phyloP scores from a whole-genome alignment of 2,329 filamentous ascomycete species.

The Cytospora schulzeri region DNA sequence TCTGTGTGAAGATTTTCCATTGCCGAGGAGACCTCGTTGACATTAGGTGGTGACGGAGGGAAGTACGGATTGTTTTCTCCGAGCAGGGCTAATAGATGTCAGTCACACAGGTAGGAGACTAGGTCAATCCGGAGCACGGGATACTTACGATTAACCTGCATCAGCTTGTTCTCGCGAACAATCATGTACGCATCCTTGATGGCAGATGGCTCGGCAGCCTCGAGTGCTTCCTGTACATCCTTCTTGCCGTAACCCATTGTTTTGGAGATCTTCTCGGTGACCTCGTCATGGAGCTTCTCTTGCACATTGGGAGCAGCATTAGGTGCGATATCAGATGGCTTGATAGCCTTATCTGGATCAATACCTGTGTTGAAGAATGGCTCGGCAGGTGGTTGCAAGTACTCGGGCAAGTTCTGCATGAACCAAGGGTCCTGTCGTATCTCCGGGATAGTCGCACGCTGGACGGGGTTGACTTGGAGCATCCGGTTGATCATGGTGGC shows the following conservation, averaged over 20 bases:
- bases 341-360: constrained; percentile 88
- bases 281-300: constrained; percentile 86
- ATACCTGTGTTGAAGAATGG: constrained; percentile 94
- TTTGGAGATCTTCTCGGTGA: constrained; percentile 93
- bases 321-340: constrained; percentile 78
- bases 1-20: constrained; percentile 41
- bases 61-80: constrained; percentile 47
- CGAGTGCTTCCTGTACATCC: constrained; percentile 92
- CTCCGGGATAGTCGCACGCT: constrained; percentile 90
- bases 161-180: constrained; percentile 94
- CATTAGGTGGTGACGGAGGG: constrained; percentile 49
- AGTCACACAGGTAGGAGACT: constrained; percentile 30
- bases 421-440: constrained; percentile 97
- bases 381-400: constrained; percentile 83
- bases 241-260: constrained; percentile 97
- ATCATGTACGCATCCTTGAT: constrained; percentile 99
- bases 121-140: neutral
- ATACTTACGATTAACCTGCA: constrained; percentile 87
- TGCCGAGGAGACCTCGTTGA: constrained; percentile 57
- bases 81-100: constrained; percentile 48
- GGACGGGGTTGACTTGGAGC: constrained; percentile 92
- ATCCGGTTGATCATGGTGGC: constrained; percentile 84
- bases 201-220: constrained; percentile 89
- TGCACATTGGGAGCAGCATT: constrained; percentile 77
- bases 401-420: constrained; percentile 79